Evolutionary conservation across 177 flowering plant genomes (phyloP).

Genomic region (Tripterygium wilfordii): DNA sequence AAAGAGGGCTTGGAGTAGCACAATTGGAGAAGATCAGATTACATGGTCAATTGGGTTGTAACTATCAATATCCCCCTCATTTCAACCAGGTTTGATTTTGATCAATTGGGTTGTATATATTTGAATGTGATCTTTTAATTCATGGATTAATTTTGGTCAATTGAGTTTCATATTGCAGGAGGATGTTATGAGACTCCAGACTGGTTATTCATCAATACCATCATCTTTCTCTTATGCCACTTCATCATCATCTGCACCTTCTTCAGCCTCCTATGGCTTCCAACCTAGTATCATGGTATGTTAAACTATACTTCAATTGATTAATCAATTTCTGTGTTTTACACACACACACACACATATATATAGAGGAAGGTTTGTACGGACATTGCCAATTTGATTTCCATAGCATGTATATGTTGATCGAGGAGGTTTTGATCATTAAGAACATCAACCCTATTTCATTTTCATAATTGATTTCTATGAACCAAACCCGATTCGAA

Average conservation of each 20-base stretch:
- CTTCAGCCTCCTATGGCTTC: slow-evolving; percentile 34
- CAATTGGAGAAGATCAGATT: slow-evolving; percentile 88
- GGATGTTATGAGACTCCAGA: slow-evolving; percentile 37
- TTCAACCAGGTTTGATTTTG: slow-evolving; percentile 43
- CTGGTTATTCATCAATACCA: slow-evolving; percentile 29
- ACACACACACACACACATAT: too few relatives aligned
- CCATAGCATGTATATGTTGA: too few relatives aligned
- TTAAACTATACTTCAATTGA: not conserved
- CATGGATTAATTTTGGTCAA: not conserved
- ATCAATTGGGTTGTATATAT: too few relatives aligned
- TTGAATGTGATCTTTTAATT: not conserved
- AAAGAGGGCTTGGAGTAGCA: slow-evolving; percentile 94
- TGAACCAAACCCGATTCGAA: too few relatives aligned
- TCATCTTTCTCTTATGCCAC: slow-evolving; percentile 33
- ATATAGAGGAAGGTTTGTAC: too few relatives aligned
- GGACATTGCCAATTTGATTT: too few relatives aligned
- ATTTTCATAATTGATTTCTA: too few relatives aligned
- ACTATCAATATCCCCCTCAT: slow-evolving; percentile 19
- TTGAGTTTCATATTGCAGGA: slow-evolving; percentile 36
- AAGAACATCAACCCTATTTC: too few relatives aligned
- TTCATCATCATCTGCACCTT: slow-evolving; percentile 30
- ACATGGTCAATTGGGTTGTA: slow-evolving; percentile 51
- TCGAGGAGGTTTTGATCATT: too few relatives aligned
- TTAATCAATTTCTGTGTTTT: not conserved
- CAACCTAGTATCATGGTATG: slow-evolving; percentile 53